Evolutionary conservation across 108 stramenopile species (phyloP), one percentile per base, ranked within the genome.

Genomic region (Skeletonema costatum): DNA sequence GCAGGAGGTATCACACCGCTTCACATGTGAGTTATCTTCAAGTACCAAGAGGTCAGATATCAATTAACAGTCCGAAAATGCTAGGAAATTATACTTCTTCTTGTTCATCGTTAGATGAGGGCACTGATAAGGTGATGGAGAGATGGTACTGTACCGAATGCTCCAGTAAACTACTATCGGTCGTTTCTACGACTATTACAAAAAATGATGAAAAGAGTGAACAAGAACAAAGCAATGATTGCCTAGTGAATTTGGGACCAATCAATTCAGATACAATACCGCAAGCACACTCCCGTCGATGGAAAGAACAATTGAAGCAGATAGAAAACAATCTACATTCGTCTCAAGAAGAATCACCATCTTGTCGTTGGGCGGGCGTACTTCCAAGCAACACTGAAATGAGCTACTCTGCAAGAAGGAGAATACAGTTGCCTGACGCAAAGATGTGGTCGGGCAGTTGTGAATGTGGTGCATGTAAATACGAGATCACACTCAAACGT

Each of bases 1-100:
- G 83, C 58, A 78, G 83, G 13, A 79, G 70, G 53, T 84, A 70
- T 70, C 83, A 84, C 48, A 64, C 53, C 25, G 46, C 67, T 16
- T 74, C 78, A 12, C 76, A 66, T 66, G 33, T 35, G 2, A 74
- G 73, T 64, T 84, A 80, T 58, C 65, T 84, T 8, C 35, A 51
- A 17, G 6, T 68, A 30, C 61, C 42, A 33, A 29, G 5, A 32
- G 63, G 70, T 30, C 0, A n/a, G 0, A 51, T 79, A 25, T 56
- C 53, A 4, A 56, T 56, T 29, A 56, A 25, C 19, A 29, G 29
- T 10, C 9, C 5, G 25, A 29, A 10, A 10, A 6, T 56, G 53
- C 29, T 56, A 29, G 53, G 53, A 56, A 56, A 2, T 25, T 56
- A 56, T 9, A 29, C 10, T 9, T 56, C 53, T 8, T 56, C 53